phyloP scores from a whole-genome alignment of 2,329 filamentous ascomycete genomes.

The Westerdykella ornata region DNA sequence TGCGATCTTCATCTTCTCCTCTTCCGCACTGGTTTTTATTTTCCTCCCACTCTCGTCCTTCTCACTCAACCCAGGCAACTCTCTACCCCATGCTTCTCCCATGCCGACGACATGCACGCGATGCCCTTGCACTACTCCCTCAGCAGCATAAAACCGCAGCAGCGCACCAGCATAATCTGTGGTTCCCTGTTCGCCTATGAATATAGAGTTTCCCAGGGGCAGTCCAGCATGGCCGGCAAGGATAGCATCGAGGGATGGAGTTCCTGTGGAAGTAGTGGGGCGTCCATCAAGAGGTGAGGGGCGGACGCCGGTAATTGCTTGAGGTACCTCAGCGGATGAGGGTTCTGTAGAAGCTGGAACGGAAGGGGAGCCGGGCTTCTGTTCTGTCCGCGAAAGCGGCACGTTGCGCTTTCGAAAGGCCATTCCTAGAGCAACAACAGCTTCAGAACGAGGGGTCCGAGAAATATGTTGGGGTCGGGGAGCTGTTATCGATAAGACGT shows the following conservation, averaged over 20 bases:
- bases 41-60: constrained; percentile 23
- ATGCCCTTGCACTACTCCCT: constrained; percentile 88
- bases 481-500: neutral
- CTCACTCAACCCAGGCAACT: constrained; percentile 68
- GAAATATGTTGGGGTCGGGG: neutral
- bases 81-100: constrained; percentile 71
- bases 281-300: constrained; percentile 86
- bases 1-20: constrained; percentile 92
- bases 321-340: constrained; percentile 6
- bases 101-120: constrained; percentile 78
- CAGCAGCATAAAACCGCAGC: constrained; percentile 82
- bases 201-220: constrained; percentile 68
- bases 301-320: constrained; percentile 51
- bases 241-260: constrained; percentile 73
- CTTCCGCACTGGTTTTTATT: constrained; percentile 30
- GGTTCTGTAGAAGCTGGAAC: constrained; percentile 5
- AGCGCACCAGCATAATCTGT: constrained; percentile 88
- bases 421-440: constrained; percentile 39
- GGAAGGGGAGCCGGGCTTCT: constrained; percentile 10
- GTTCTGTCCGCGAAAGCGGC: constrained; percentile 42
- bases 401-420: constrained; percentile 64
- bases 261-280: constrained; percentile 84
- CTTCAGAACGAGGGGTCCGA: neutral
- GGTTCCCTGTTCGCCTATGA: constrained; percentile 83
- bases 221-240: constrained; percentile 82